These are phyloP conservation scores for Yamadazyma aaseri DNA, from an alignment of 1,139 yeast genomes.

Conservation along the genomic window DNA sequence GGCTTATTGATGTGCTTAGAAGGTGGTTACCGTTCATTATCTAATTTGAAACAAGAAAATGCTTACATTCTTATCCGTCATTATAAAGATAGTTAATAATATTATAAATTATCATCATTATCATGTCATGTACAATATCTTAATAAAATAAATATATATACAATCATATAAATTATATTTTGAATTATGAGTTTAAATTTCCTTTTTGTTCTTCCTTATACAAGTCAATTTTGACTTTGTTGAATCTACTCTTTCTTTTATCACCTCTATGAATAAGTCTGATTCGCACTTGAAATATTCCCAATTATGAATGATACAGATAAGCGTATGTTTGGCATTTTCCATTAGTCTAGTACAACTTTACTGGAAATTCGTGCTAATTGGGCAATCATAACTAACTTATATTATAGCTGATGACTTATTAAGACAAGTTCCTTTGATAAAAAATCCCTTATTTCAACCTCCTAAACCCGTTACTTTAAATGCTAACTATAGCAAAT, in stretches of 20 bases:
- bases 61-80: conserved; percentile 88
- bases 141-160: not conserved
- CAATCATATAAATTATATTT: not conserved
- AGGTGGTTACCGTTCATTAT: conserved; percentile 89
- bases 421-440: conserved; percentile 56
- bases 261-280: not conserved
- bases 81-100: conserved; percentile 39
- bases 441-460: conserved; percentile 52
- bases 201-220: too few relatives aligned
- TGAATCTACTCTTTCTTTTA: not conserved
- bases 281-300: not conserved
- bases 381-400: conserved; percentile 4
- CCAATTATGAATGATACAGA: conserved; percentile 20
- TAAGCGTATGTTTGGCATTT: conserved; percentile 17
- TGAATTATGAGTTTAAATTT: too few relatives aligned
- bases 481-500: conserved; percentile 48
- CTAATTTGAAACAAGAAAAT: conserved; percentile 89
- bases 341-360: not conserved
- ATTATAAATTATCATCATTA: not conserved
- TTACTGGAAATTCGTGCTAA: too few relatives aligned
- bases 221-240: too few relatives aligned
- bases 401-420: conserved; percentile 44
- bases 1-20: conserved; percentile 92
- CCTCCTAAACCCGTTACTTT: conserved; percentile 61
- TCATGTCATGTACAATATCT: conserved; percentile 4